Percentiles rank a stretch among this genome's conserved stretches.
Evolutionary conservation across 768 basidiomycete species (phyloP).

Genomic region (Vararia minispora): DNA sequence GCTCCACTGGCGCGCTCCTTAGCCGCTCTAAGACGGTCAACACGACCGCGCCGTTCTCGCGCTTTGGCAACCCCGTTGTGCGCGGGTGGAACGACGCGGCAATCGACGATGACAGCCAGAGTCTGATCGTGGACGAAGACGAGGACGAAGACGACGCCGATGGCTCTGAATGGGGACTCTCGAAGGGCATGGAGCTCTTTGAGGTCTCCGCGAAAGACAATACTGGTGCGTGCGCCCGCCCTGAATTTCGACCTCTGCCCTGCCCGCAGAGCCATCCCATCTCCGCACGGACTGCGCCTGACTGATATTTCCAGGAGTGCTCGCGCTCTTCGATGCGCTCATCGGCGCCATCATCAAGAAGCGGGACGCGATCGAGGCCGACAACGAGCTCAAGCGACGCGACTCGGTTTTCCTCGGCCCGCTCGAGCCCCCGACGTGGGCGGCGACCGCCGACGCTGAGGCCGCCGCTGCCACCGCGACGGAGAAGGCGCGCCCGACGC

Average conservation of each 20-base stretch:
- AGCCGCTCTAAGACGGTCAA: conserved; percentile 15
- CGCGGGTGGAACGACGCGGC: conserved; percentile 41
- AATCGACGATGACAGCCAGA: conserved; percentile 57
- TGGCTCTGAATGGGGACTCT: conserved; percentile 64
- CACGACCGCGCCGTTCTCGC: conserved; percentile 26
- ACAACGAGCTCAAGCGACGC: conserved; percentile 69
- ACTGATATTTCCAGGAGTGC: conserved; percentile 45
- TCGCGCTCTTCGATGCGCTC: conserved; percentile 67
- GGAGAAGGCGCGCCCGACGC: conserved; percentile 32
- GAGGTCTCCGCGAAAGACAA: conserved; percentile 92
- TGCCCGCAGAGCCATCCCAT: too few relatives aligned
- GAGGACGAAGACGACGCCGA: conserved; percentile 35
- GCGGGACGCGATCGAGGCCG: conserved; percentile 70
- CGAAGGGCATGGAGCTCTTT: conserved; percentile 78
- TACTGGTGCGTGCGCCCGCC: conserved; percentile 39
- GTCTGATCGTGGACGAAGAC: conserved; percentile 52
- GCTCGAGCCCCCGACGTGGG: conserved; percentile 57
- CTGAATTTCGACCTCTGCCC: neutral
- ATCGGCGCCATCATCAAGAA: conserved; percentile 69
- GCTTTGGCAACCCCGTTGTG: conserved; percentile 33
- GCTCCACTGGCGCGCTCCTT: conserved; percentile 23
- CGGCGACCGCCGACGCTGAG: conserved; percentile 71
- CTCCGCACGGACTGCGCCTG: too few relatives aligned
- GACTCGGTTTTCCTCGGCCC: conserved; percentile 74
- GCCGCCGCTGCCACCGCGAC: too few relatives aligned